Percentiles rank a stretch among this genome's conserved stretches.
phyloP scores from a whole-genome alignment of 208 protist species.

The Herpetomonas tarakana region DNA sequence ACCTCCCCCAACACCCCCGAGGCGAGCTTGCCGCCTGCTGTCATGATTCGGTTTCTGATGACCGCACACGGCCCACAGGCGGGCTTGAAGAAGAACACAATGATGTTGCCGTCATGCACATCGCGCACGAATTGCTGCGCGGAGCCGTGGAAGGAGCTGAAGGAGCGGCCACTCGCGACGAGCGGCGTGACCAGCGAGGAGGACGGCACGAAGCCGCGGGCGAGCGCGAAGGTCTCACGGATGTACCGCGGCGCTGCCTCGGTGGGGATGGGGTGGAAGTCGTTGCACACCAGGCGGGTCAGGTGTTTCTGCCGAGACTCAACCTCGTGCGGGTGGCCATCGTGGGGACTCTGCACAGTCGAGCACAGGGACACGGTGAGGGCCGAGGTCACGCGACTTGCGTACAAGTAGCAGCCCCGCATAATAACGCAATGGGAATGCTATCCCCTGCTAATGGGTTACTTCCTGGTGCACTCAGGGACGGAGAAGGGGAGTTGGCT shows the following conservation, averaged over 20 bases:
- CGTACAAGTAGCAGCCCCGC: background rate
- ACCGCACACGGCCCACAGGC: conserved; percentile 59
- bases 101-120: conserved; percentile 23
- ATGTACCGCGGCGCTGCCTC: conserved; percentile 11
- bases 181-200: conserved; percentile 10
- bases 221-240: conserved; percentile 19
- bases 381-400: background rate
- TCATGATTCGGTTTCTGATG: conserved; percentile 45
- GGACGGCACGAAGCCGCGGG: conserved; percentile 12
- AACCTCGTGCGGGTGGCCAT: background rate
- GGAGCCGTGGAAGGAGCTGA: conserved; percentile 45
- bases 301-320: background rate
- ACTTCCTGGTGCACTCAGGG: too few species aligned
- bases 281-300: conserved; percentile 3
- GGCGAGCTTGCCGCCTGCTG: conserved; percentile 19
- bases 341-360: background rate
- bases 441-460: too few species aligned
- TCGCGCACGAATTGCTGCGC: conserved; percentile 39
- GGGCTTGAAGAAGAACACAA: conserved; percentile 83
- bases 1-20: conserved; percentile 1
- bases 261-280: conserved; percentile 17
- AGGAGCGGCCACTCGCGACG: conserved; percentile 10
- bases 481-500: too few species aligned
- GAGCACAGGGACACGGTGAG: background rate
- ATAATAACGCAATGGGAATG: too few species aligned